Evolutionary conservation across 257 asterid species (phyloP), one percentile per base, ranked within the genome.

Genomic region (Lycium ferocissimum): DNA sequence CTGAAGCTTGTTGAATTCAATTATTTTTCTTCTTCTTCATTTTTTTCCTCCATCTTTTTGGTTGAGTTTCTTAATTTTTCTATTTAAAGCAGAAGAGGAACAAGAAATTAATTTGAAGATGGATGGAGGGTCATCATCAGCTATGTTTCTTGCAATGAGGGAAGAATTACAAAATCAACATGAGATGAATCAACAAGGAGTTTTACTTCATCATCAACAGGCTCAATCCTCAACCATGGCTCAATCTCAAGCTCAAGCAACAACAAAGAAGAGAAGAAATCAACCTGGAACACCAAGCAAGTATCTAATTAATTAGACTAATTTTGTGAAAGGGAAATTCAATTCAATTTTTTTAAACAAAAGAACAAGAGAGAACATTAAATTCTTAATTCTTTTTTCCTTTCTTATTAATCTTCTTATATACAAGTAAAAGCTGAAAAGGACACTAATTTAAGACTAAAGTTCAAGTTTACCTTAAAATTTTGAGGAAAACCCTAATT

Each of bases 201-300:
- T 17, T 92, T 89, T 82, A 79, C 95, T 47, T 89, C 97, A 84
- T 57, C 88, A 83, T 20, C 91, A 90, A 26, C 91, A 88, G 6
- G 59, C 86, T 53, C 88, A 57, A 40, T 49, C 89, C 33, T 26
- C 33, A 26, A 26, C 33, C 33, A 26, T 26, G 33, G 33, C 33
- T 51, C 78, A 85, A 3, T 43, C 88, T 6, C 72, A 89, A 1
- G 84, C 83, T 2, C 57, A 53, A 53, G 22, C 26, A 76, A 83
- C 91, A 0, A 73, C 70, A 43, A 94, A 92, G 91, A 89, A 86
- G 47, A 86, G 92, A 66, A 87, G 96, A 83, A 93, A 95, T 66
- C 98, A 93, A 82, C 91, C 98, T 5, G 98, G 98, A 70, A 92
- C 91, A 72, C 95, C 98, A 89, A 90, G 98, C 93, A 92, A 92